Percentiles rank a stretch among this genome's conserved stretches.
These are phyloP conservation scores for Rhizophagus clarus DNA, from an alignment of 192 early-diverging fungal genomes.

Conservation along the genomic window DNA sequence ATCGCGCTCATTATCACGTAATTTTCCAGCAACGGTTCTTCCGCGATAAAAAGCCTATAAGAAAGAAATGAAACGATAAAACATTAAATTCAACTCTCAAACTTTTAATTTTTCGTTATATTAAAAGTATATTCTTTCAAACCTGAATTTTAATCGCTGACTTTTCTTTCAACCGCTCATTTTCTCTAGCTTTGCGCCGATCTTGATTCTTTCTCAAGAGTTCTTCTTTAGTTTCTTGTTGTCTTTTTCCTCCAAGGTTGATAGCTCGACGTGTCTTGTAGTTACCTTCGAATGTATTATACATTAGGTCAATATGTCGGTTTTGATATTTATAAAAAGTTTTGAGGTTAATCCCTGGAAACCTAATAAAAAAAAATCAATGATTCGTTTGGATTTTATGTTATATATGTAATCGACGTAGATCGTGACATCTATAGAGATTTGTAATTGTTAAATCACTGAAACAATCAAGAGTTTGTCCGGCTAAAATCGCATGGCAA, in stretches of 20 bases:
- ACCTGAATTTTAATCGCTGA: slow-evolving; percentile 71
- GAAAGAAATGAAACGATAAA: background rate
- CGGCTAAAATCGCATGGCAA: too few relatives aligned
- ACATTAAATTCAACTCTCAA: background rate
- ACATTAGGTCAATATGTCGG: background rate
- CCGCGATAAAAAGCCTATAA: slow-evolving; percentile 61
- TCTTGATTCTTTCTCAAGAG: slow-evolving; percentile 71
- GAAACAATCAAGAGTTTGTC: too few relatives aligned
- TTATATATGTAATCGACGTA: background rate
- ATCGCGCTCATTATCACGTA: slow-evolving; percentile 36
- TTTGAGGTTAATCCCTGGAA: background rate
- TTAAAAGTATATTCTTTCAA: background rate
- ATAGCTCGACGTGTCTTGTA: slow-evolving; percentile 76
- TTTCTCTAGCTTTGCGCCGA: slow-evolving; percentile 72
- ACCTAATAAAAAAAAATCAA: background rate
- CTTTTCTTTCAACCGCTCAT: slow-evolving; percentile 59
- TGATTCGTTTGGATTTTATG: background rate
- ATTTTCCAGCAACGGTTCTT: slow-evolving; percentile 37
- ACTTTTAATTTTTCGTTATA: background rate
- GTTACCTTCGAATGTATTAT: slow-evolving; percentile 72
- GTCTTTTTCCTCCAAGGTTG: slow-evolving; percentile 76
- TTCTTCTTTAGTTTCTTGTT: slow-evolving; percentile 65
- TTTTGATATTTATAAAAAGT: background rate
- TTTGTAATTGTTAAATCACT: too few relatives aligned
- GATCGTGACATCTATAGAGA: too few relatives aligned